phyloP scores from a whole-genome alignment of 768 basidiomycete species.

The Leccinum ochraceum region DNA sequence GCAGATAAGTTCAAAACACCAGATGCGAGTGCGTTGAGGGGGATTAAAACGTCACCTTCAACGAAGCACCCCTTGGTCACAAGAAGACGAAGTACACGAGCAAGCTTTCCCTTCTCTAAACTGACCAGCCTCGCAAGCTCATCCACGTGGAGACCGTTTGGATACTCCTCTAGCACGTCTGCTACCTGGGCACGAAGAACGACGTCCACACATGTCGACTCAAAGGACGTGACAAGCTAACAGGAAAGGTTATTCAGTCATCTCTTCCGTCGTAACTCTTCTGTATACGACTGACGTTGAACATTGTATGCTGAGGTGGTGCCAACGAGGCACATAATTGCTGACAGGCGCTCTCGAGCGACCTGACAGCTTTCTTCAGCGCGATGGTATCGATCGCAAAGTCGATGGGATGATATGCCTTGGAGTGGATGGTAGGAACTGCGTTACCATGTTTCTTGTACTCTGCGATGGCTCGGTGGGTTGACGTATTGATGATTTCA shows the following conservation, averaged over 20 bases:
- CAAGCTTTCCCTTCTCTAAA: constrained; percentile 31
- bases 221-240: constrained; percentile 23
- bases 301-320: constrained; percentile 29
- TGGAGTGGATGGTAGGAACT: constrained; percentile 27
- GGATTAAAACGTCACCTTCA: not conserved
- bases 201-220: constrained; percentile 24
- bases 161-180: constrained; percentile 17
- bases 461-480: constrained; percentile 25
- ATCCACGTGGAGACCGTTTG: constrained; percentile 29
- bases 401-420: constrained; percentile 26
- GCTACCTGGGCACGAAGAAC: not conserved
- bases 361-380: constrained; percentile 27
- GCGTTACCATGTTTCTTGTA: constrained; percentile 26
- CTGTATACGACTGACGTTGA: constrained; percentile 19
- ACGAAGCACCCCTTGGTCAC: constrained; percentile 27
- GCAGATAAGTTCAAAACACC: not conserved
- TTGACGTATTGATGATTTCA: constrained; percentile 32
- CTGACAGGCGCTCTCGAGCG: constrained; percentile 29
- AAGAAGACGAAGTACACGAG: constrained; percentile 32
- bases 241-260: not conserved
- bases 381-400: constrained; percentile 20
- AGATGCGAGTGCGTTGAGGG: not conserved
- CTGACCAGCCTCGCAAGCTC: constrained; percentile 26
- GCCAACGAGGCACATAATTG: constrained; percentile 30
- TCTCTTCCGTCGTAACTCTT: not conserved